Percentiles rank a stretch among this genome's conserved stretches.
These are phyloP conservation scores for Aspergillus ochraceus DNA, from an alignment of 2,329 filamentous ascomycete genomes.

Conservation along the genomic window DNA sequence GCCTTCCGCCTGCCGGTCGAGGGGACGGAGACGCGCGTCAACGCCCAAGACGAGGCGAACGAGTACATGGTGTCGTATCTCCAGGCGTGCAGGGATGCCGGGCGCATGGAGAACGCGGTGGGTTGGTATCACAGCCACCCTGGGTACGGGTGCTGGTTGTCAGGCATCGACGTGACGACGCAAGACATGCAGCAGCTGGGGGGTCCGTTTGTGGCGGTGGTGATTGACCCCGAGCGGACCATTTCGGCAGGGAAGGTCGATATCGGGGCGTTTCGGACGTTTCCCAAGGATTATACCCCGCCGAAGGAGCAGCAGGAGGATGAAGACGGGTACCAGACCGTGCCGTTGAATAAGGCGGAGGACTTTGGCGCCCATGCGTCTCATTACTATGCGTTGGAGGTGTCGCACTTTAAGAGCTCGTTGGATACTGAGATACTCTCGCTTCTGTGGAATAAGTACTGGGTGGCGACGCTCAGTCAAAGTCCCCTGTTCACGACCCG, in stretches of 20 bases:
- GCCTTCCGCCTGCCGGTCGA: conserved; percentile 92
- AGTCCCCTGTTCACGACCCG: conserved; percentile 88
- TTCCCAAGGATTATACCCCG: conserved; percentile 70
- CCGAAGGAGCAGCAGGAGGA: conserved; percentile 47
- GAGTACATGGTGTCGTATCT: conserved; percentile 94
- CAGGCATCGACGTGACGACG: conserved; percentile 90
- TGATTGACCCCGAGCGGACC: conserved; percentile 94
- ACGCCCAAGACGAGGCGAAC: conserved; percentile 92
- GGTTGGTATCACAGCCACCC: conserved; percentile 99
- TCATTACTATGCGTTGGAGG: conserved; percentile 87
- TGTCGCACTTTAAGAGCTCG: conserved; percentile 91
- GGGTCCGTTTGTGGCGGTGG: conserved; percentile 92
- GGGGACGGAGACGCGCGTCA: conserved; percentile 97
- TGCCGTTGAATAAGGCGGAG: conserved; percentile 89
- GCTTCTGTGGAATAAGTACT: conserved; percentile 95
- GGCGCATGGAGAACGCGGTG: conserved; percentile 85
- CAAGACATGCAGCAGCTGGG: conserved; percentile 84
- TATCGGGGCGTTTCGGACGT: conserved; percentile 94
- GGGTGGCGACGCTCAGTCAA: conserved; percentile 90
- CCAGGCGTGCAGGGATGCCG: conserved; percentile 69
- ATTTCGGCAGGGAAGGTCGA: conserved; percentile 94
- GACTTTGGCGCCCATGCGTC: conserved; percentile 93
- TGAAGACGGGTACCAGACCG: conserved; percentile 50
- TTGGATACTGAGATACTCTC: conserved; percentile 85
- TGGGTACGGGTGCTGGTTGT: conserved; percentile 97